A percentile compares a stretch with the other conserved stretches of the same genome.
These are phyloP conservation scores for Gastrolobium villosum DNA, from an alignment of 306 rosid species.

Conservation along the genomic window DNA sequence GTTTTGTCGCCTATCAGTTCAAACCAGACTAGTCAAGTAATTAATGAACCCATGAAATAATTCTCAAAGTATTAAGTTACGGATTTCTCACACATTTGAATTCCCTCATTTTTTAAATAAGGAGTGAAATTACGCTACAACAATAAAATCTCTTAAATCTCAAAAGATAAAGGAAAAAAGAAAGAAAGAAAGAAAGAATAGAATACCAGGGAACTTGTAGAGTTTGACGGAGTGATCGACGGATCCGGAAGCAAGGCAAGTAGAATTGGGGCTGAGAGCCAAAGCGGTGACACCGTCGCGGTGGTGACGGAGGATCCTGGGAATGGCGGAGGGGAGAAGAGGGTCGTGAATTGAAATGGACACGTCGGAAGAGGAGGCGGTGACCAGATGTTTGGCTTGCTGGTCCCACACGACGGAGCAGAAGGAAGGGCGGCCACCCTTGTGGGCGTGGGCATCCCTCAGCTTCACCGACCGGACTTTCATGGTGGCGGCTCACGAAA, in stretches of 20 bases:
- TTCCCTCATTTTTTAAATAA: too few species aligned
- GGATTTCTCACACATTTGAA: too few species aligned
- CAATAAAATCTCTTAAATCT: not conserved
- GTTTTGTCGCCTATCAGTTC: too few species aligned
- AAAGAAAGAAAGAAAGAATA: too few species aligned
- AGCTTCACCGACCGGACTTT: conserved; percentile 88
- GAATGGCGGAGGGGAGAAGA: conserved; percentile 66
- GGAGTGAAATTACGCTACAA: too few species aligned
- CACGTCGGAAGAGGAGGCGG: conserved; percentile 78
- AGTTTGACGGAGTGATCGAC: conserved; percentile 93
- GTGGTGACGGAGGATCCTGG: conserved; percentile 86
- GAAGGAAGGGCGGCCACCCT: conserved; percentile 70
- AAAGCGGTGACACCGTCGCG: conserved; percentile 93
- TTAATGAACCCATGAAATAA: too few species aligned
- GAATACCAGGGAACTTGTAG: conserved; percentile 91
- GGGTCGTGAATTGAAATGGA: conserved; percentile 81
- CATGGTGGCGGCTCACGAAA: conserved; percentile 60
- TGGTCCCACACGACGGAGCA: conserved; percentile 95
- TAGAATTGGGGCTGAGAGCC: conserved; percentile 93
- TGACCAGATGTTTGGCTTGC: conserved; percentile 73
- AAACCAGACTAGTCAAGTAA: too few species aligned
- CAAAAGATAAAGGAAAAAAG: not conserved
- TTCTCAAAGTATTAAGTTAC: too few species aligned
- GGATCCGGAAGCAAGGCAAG: conserved; percentile 97
- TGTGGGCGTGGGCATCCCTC: conserved; percentile 89